Conservation (phyloP, 140 eudicot species). For the Senecio squalidus region DNA sequence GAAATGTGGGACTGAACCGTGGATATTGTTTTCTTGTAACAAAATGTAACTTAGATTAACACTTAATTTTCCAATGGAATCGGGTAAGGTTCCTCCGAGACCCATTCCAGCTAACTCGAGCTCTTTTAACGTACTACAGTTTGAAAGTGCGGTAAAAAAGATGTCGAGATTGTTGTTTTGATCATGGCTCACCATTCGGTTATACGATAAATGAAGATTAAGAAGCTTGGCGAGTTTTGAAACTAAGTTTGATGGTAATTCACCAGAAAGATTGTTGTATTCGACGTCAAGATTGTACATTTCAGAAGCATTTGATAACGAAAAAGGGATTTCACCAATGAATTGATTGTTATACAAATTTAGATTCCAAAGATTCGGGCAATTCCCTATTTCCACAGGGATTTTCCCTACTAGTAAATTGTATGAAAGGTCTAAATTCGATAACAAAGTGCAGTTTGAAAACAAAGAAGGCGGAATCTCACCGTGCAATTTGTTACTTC, state of each 20-base stretch:
- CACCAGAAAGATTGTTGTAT: conserved; percentile 49
- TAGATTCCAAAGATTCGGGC: conserved; percentile 39
- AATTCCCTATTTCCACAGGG: conserved; percentile 44
- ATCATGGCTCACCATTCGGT: conserved; percentile 47
- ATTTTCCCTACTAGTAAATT: conserved; percentile 35
- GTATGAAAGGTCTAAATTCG: conserved; percentile 44
- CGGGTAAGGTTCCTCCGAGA: conserved; percentile 49
- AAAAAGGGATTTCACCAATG: conserved; percentile 48
- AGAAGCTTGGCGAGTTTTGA: conserved; percentile 29
- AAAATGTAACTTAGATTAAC: conserved; percentile 8
- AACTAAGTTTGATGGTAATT: conserved; percentile 39
- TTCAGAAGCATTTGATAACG: conserved; percentile 38
- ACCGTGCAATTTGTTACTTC: conserved; percentile 34
- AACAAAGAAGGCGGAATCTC: conserved; percentile 43
- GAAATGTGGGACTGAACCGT: conserved; percentile 41
- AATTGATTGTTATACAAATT: conserved; percentile 48
- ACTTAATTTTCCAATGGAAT: conserved; percentile 32
- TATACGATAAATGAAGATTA: conserved; percentile 47
- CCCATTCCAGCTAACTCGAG: conserved; percentile 48
- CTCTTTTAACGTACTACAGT: conserved; percentile 37
- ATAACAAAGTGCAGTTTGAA: conserved; percentile 49
- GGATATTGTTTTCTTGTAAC: conserved; percentile 43
- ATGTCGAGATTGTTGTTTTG: conserved; percentile 46
- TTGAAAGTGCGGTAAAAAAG: conserved; percentile 37
- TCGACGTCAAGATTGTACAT: conserved; percentile 48